Evolutionary conservation across 441 rosid species (phyloP), one percentile per base, ranked within the genome.

Genomic region (Adansonia gregorii): DNA sequence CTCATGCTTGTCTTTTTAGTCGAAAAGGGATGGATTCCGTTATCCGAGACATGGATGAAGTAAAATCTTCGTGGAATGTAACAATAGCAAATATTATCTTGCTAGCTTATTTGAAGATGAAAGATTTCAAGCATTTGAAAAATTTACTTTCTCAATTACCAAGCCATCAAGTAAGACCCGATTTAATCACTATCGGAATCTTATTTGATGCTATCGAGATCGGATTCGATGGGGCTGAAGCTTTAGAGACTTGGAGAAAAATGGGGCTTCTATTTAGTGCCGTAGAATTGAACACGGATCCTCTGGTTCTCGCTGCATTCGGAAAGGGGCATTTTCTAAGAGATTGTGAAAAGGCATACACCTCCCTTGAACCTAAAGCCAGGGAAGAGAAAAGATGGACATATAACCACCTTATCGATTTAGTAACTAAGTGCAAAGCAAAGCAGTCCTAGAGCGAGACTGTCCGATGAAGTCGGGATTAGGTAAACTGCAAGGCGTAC

Each of bases 111-210:
- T 73, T 89, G 73, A 90, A 90, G 83, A 88, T 89, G 88, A 84
- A 83, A 72, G 84, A 88, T 87, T 87, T 88, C 61, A 86, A 65
- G 60, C 84, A 52, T 67, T 58, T 91, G 81, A 84, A 84, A 70
- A 6, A 20, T 22, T 60, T 86, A 15, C 80, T 91, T 24, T 82
- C 77, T 3, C 78, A 77, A 68, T 77, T 89, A 58, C 77, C 79
- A 45, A 76, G 52, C 1, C 72, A 35, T 66, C 48, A 6, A 27
- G 87, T 90, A 79, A 85, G 85, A 80, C 93, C 90, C 15, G 97
- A 92, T 83, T 85, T 92, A 69, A 89, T 87, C 74, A 93, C 92
- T 14, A 70, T 93, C 52, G 95, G 97, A 15, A 82, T 90, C 27
- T 60, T 92, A 64, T 87, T 83, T 4, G 93, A 93, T 78, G 84